Evolutionary conservation across 208 protist genomes (phyloP).

Genomic region (Kentomonas sorsogonicus): DNA sequence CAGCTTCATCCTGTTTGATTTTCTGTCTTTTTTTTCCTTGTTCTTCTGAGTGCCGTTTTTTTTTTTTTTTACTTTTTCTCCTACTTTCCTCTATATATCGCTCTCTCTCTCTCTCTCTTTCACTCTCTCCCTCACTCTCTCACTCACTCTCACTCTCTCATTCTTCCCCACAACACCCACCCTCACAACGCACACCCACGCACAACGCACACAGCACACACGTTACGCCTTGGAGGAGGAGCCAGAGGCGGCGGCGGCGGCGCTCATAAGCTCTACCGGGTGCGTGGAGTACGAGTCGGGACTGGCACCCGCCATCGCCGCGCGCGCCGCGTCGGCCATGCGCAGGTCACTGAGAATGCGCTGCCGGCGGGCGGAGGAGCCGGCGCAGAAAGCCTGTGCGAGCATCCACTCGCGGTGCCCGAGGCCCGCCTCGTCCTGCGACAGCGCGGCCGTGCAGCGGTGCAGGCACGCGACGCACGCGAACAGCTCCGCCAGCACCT

Average conservation of each 20-base stretch:
- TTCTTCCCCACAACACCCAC: too few relatives aligned
- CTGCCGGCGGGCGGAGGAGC: conserved; percentile 37
- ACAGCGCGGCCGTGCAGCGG: conserved; percentile 57
- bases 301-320: conserved; percentile 20
- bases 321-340: conserved; percentile 18
- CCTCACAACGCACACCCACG: too few relatives aligned
- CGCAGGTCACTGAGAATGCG: conserved; percentile 31
- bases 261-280: conserved; percentile 75
- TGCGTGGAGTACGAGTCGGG: conserved; percentile 57
- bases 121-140: not conserved
- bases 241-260: conserved; percentile 15
- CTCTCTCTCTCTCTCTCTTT: not conserved
- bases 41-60: not conserved
- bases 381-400: conserved; percentile 53
- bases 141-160: too few relatives aligned
- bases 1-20: too few relatives aligned
- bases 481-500: conserved; percentile 66
- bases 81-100: not conserved
- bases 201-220: too few relatives aligned
- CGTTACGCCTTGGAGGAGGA: too few relatives aligned
- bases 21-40: too few relatives aligned
- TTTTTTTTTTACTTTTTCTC: conserved; percentile 1
- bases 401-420: conserved; percentile 71
- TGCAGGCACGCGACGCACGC: conserved; percentile 68
- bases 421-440: conserved; percentile 35